Evolutionary conservation across 352 stramenopile genomes (phyloP).

Genomic region (Phytopythium mirpurense): DNA sequence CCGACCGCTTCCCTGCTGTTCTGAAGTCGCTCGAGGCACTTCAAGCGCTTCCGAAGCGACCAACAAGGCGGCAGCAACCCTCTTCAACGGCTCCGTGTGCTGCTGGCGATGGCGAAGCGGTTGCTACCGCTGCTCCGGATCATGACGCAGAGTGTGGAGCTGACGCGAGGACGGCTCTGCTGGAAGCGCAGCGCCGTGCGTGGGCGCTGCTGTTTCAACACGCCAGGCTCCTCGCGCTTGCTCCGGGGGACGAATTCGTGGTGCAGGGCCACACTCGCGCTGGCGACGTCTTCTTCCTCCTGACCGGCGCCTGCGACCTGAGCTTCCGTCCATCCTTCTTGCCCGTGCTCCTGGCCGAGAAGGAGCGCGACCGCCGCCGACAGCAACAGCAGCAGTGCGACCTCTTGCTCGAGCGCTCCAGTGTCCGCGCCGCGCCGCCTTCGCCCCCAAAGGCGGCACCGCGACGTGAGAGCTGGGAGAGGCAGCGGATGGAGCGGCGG

Average conservation of each 20-base stretch:
- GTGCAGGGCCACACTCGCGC: conserved; percentile 20
- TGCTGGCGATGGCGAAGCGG: neutral
- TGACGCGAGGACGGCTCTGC: neutral
- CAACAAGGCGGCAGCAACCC: neutral
- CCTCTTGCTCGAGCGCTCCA: no score
- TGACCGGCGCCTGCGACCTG: conserved; percentile 24
- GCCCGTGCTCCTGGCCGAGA: conserved; percentile 13
- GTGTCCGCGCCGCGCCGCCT: no score
- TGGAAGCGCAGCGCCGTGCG: neutral
- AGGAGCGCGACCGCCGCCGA: conserved; percentile 11
- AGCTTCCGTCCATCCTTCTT: conserved; percentile 20
- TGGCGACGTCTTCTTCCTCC: conserved; percentile 23
- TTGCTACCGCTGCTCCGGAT: neutral
- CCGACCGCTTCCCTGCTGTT: conserved; percentile 26
- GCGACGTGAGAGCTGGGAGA: neutral
- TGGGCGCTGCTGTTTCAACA: conserved; percentile 16
- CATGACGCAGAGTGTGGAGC: neutral
- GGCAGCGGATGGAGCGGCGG: neutral
- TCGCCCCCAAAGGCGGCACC: neutral
- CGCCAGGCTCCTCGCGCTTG: conserved; percentile 12
- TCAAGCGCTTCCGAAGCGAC: neutral
- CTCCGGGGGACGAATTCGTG: conserved; percentile 16
- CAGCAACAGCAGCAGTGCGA: conserved; percentile 2
- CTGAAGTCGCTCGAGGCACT: conserved; percentile 2
- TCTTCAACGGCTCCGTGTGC: neutral